Conservation (phyloP, 2,329 filamentous ascomycete species). For the Fusarium piperis region DNA sequence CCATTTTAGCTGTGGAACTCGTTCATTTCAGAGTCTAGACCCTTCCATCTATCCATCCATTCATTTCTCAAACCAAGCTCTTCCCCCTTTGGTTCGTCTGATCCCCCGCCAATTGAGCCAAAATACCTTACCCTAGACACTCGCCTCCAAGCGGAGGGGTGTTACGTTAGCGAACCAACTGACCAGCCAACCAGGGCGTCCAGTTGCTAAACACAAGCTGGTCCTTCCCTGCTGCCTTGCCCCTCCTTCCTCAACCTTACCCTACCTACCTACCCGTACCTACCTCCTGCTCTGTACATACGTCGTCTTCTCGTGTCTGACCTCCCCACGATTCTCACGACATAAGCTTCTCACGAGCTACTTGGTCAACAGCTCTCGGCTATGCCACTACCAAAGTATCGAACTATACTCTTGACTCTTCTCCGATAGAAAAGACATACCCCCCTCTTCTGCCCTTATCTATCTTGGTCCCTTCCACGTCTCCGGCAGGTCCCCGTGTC, state of each 20-base stretch:
- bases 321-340: not conserved
- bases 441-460: not conserved
- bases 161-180: conserved; percentile 5
- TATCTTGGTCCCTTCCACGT: conserved; percentile 11
- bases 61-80: not conserved
- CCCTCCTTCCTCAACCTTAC: conserved; percentile 33
- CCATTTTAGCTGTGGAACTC: not conserved
- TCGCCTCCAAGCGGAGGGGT: not conserved
- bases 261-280: not conserved
- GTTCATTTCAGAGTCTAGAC: conserved; percentile 11
- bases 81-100: conserved; percentile 5
- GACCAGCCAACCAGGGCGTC: conserved; percentile 14
- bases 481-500: conserved; percentile 13
- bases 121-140: conserved; percentile 15
- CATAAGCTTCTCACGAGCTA: conserved; percentile 18
- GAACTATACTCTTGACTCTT: not conserved
- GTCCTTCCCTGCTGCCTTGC: conserved; percentile 30
- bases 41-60: not conserved
- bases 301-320: not conserved
- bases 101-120: conserved; percentile 18
- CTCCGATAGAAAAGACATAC: conserved; percentile 5
- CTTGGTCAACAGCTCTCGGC: not conserved
- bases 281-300: conserved; percentile 22
- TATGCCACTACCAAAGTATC: conserved; percentile 6
- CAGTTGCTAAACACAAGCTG: conserved; percentile 7